These are phyloP conservation scores for Globisporangium lucens DNA, from an alignment of 352 stramenopile species.

Conservation along the genomic window DNA sequence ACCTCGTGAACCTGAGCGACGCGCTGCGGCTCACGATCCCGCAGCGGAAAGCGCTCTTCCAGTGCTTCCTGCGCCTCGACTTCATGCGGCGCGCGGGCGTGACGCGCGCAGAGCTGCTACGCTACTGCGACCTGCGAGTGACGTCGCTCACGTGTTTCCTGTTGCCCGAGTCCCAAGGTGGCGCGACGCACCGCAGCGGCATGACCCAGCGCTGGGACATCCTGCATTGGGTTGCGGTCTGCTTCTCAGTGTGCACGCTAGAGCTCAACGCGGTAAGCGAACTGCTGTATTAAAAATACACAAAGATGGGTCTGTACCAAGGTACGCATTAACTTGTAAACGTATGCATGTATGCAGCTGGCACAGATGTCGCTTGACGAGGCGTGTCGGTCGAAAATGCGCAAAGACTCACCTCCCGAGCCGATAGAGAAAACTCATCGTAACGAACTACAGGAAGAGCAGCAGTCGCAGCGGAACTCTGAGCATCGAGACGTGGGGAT, in stretches of 20 bases:
- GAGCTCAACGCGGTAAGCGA: constrained; percentile 23
- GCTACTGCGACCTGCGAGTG: constrained; percentile 46
- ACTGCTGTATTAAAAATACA: neutral
- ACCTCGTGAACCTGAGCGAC: constrained; percentile 53
- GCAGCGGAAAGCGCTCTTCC: constrained; percentile 61
- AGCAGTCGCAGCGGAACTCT: neutral
- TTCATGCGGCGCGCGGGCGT: constrained; percentile 50
- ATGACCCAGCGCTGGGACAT: constrained; percentile 52
- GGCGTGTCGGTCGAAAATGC: constrained; percentile 11
- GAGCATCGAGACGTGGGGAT: neutral
- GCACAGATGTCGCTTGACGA: constrained; percentile 22
- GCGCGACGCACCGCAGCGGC: constrained; percentile 35
- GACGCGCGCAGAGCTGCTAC: constrained; percentile 46
- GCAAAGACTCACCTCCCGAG: neutral
- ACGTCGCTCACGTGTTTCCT: constrained; percentile 33
- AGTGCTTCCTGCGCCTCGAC: constrained; percentile 61
- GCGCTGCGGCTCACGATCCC: constrained; percentile 44
- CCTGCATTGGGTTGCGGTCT: constrained; percentile 43
- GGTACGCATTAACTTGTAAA: neutral
- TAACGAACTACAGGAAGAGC: neutral
- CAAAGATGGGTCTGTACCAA: neutral
- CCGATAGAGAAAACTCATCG: neutral
- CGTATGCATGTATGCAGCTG: constrained; percentile 19
- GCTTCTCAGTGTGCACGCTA: constrained; percentile 63
- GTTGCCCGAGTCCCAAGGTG: constrained; percentile 24